Conservation (phyloP, 2,329 filamentous ascomycete species). For the Epichloe festucae region DNA sequence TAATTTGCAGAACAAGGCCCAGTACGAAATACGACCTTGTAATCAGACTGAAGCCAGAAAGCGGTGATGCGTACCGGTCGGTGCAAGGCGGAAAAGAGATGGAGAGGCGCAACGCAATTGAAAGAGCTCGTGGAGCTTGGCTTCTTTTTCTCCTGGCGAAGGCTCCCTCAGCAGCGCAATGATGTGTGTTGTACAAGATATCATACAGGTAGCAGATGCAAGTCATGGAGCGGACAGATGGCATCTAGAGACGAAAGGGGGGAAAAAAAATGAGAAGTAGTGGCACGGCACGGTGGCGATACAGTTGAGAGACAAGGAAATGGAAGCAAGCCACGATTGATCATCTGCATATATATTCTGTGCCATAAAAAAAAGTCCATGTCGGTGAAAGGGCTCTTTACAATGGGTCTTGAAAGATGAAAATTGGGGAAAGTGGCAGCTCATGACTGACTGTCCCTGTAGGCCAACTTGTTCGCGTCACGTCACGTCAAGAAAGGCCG, state of each 20-base stretch:
- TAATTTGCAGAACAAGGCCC: conserved; percentile 16
- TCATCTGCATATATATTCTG: too few relatives aligned
- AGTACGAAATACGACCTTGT: background rate
- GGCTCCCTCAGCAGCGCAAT: conserved; percentile 1
- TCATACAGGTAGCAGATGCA: conserved; percentile 7
- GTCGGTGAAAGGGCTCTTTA: too few relatives aligned
- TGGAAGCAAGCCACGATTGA: too few relatives aligned
- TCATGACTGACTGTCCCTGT: too few relatives aligned
- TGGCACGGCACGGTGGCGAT: too few relatives aligned
- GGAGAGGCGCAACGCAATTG: background rate
- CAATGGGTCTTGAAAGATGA: too few relatives aligned
- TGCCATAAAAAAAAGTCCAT: too few relatives aligned
- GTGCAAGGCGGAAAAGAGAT: background rate
- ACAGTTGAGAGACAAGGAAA: too few relatives aligned
- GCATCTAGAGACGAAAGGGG: background rate
- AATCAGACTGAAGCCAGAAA: conserved; percentile 4
- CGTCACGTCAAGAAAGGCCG: too few relatives aligned
- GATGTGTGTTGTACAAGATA: conserved; percentile 11
- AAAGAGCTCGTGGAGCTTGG: conserved; percentile 5
- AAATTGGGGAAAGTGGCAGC: too few relatives aligned
- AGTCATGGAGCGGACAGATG: conserved; percentile 3
- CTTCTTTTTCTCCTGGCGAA: background rate
- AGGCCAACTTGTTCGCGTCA: too few relatives aligned
- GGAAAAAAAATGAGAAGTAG: conserved; percentile 1
- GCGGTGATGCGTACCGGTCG: background rate